These are phyloP conservation scores for Dipodascopsis uninucleata DNA, from an alignment of 805 yeast genomes.

Conservation along the genomic window DNA sequence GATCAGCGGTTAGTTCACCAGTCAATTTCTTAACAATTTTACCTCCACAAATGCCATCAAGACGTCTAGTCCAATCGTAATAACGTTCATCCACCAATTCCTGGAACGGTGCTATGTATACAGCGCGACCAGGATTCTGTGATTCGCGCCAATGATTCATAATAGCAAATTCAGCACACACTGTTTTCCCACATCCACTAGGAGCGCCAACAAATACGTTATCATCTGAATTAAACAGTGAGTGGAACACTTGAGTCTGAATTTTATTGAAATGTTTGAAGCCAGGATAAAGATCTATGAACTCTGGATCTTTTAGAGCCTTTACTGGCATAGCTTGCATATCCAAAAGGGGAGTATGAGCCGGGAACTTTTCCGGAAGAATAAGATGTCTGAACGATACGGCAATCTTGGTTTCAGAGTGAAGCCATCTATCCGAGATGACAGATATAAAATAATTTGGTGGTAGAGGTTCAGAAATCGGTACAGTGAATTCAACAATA, in stretches of 20 bases:
- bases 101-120: constrained; percentile 67
- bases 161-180: constrained; percentile 67
- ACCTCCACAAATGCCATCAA: constrained; percentile 51
- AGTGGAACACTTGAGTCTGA: constrained; percentile 67
- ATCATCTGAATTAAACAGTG: constrained; percentile 55
- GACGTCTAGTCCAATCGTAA: constrained; percentile 53
- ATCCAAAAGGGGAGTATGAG: constrained; percentile 57
- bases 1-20: constrained; percentile 54
- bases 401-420: constrained; percentile 62
- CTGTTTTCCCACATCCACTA: constrained; percentile 73
- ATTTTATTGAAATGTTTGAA: constrained; percentile 61
- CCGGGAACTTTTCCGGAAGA: constrained; percentile 61
- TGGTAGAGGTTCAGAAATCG: constrained; percentile 51
- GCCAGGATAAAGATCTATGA: constrained; percentile 42
- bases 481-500: constrained; percentile 61
- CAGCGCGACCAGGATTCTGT: constrained; percentile 57
- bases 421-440: constrained; percentile 82
- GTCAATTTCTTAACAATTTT: constrained; percentile 55
- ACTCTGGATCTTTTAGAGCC: constrained; percentile 50
- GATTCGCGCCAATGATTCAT: constrained; percentile 63
- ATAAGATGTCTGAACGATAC: constrained; percentile 50
- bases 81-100: constrained; percentile 48
- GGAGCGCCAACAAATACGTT: constrained; percentile 66
- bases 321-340: constrained; percentile 48
- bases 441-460: constrained; percentile 74